Base-by-base conservation (phyloP, 371 early-diverging fungal species). In the Mucor indicus region DNA sequence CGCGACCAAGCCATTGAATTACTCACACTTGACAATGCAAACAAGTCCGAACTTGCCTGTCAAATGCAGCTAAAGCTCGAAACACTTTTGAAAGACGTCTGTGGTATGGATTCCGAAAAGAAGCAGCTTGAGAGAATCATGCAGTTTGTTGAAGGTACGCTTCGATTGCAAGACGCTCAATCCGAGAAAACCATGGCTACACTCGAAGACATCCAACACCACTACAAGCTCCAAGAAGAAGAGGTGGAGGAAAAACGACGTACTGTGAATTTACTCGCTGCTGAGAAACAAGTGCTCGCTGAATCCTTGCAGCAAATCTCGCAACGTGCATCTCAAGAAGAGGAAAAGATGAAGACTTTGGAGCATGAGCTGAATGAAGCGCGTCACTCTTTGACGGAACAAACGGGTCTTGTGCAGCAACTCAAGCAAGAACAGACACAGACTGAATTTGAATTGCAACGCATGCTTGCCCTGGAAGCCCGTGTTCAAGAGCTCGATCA, bases 161-260 rank as follows among this genome's bases (percentile, higher is more conserved):
- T 76, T 23, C 57, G 53, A 19, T 17, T 53, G 4, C 72, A 75
- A 33, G 70, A 72, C 22, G 54, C 32, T 16, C 63, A 68, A 36
- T 51, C 67, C 0, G 64, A 72, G n/a, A 61, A 55, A 24, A 38
- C 57, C 1, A 41, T 54, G 12, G 50, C 54, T 21, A 46, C 59
- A 2, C 20, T 75, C 11, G 55, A 60, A 15, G 75, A 70, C 15
- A 55, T 74, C 13, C 48, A 68, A 38, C 50, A 53, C 15, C 55
- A 60, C 15, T 56, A 64, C 36, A 48, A 48, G 15, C 21, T 50
- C 3, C 62, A 60, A n/a, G 63, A 60, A 48, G 60, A 57, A 37
- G 66, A 61, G 13, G 49, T 65, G 20, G 62, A 65, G 50, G 61
- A 57, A 20, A 60, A 60, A 23, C 39, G 58, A 35, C 42, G 31